Evolutionary conservation across 2,329 filamentous ascomycete species (phyloP).

Genomic region (Penicillium crustosum): DNA sequence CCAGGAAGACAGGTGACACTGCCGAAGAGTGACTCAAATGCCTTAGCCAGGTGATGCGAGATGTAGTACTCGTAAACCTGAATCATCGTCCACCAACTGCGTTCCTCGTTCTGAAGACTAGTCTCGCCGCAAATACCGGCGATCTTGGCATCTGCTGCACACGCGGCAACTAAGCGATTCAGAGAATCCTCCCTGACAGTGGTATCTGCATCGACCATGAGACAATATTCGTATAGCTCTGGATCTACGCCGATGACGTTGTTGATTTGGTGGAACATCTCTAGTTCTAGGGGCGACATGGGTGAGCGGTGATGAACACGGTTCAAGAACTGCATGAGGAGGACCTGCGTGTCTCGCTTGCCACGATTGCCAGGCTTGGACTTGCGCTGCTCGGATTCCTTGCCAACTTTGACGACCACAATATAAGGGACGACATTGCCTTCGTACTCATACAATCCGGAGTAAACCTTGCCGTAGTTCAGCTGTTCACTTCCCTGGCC

Average conservation of each 20-base stretch:
- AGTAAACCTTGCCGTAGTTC: constrained; percentile 98
- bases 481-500: constrained; percentile 86
- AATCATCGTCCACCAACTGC: constrained; percentile 99
- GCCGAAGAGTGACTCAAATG: constrained; percentile 96
- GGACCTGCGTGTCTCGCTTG: constrained; percentile 95
- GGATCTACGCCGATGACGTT: constrained; percentile 98
- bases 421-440: constrained; percentile 96
- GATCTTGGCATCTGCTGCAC: constrained; percentile 92
- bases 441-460: constrained; percentile 94
- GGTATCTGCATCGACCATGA: constrained; percentile 98
- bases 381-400: constrained; percentile 88
- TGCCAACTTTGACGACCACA: constrained; percentile 94
- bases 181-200: constrained; percentile 88
- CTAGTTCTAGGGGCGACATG: constrained; percentile 93
- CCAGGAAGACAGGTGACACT: constrained; percentile 98
- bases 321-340: constrained; percentile 97
- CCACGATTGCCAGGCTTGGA: constrained; percentile 95
- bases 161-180: constrained; percentile 88
- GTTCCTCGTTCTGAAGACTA: constrained; percentile 90
- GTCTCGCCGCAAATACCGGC: constrained; percentile 97
- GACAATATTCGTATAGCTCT: constrained; percentile 91
- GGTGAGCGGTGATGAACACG: constrained; percentile 90
- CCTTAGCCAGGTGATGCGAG: constrained; percentile 93
- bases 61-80: constrained; percentile 99
- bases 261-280: constrained; percentile 99